These are phyloP conservation scores for Monilinia polystroma DNA, from an alignment of 2,329 filamentous ascomycete genomes.

Conservation along the genomic window DNA sequence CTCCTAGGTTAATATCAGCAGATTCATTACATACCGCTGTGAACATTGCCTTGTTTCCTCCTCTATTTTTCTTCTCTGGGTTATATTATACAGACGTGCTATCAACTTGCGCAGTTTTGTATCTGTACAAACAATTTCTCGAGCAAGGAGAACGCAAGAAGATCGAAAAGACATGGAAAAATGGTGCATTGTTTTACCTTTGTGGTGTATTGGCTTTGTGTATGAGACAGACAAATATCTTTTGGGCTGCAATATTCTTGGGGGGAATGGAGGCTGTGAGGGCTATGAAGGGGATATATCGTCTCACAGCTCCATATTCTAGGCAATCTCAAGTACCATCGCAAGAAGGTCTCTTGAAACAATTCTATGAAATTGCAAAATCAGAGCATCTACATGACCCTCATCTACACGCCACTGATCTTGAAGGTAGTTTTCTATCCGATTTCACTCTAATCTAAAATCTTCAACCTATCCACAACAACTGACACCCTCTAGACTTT, in stretches of 20 bases:
- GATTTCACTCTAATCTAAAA: neutral
- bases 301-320: neutral
- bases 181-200: slow-evolving; percentile 42
- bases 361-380: neutral
- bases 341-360: slow-evolving; percentile 49
- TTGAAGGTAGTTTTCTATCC: slow-evolving; percentile 48
- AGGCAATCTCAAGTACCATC: neutral
- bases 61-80: slow-evolving; percentile 92
- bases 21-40: slow-evolving; percentile 59
- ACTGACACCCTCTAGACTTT: slow-evolving; percentile 48
- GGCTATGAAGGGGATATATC: slow-evolving; percentile 45
- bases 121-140: slow-evolving; percentile 62
- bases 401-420: slow-evolving; percentile 40
- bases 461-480: neutral
- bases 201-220: slow-evolving; percentile 66
- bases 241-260: slow-evolving; percentile 84
- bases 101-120: slow-evolving; percentile 73
- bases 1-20: slow-evolving; percentile 18
- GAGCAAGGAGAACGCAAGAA: slow-evolving; percentile 33
- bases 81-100: slow-evolving; percentile 94
- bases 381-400: neutral
- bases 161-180: neutral
- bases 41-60: slow-evolving; percentile 82
- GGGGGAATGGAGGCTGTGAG: slow-evolving; percentile 59
- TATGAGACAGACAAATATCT: slow-evolving; percentile 94